Conservation (phyloP, 805 yeast species). For the Ogataea trehaloabstinens region DNA sequence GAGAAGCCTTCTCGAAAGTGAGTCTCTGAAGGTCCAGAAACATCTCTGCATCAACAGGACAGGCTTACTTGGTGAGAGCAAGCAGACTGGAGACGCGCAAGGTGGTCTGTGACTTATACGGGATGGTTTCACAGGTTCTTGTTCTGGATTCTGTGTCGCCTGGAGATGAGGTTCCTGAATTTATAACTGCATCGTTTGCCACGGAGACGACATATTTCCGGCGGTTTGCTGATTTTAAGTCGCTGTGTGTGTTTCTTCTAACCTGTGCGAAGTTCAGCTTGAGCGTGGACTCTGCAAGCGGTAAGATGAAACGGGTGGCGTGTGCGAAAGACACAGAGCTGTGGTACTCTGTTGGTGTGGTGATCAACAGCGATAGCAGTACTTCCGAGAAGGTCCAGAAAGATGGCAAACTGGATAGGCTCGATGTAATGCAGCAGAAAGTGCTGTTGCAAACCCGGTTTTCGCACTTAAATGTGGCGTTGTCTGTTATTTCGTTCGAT, state of each 20-base stretch:
- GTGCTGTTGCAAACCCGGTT: constrained; percentile 25
- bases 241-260: constrained; percentile 13
- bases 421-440: constrained; percentile 7
- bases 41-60: no score
- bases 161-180: constrained; percentile 7
- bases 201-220: constrained; percentile 5
- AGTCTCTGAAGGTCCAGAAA: no score
- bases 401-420: constrained; percentile 3
- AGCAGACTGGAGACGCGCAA: no score
- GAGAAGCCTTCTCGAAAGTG: no score
- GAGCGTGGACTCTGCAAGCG: constrained; percentile 3
- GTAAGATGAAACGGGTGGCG: constrained; percentile 7
- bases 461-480: constrained; percentile 26
- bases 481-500: constrained; percentile 11
- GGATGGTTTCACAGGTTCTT: constrained; percentile 12
- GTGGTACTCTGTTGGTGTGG: constrained; percentile 20
- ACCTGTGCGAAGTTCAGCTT: constrained; percentile 14
- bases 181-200: constrained; percentile 9
- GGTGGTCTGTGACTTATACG: no score
- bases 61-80: no score
- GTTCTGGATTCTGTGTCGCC: constrained; percentile 3
- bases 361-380: constrained; percentile 15
- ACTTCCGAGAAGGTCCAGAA: neutral
- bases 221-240: constrained; percentile 8
- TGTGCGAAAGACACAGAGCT: constrained; percentile 21